Conservation (phyloP, 1,284 basidiomycete genomes). For the Papiliotrema laurentii region DNA sequence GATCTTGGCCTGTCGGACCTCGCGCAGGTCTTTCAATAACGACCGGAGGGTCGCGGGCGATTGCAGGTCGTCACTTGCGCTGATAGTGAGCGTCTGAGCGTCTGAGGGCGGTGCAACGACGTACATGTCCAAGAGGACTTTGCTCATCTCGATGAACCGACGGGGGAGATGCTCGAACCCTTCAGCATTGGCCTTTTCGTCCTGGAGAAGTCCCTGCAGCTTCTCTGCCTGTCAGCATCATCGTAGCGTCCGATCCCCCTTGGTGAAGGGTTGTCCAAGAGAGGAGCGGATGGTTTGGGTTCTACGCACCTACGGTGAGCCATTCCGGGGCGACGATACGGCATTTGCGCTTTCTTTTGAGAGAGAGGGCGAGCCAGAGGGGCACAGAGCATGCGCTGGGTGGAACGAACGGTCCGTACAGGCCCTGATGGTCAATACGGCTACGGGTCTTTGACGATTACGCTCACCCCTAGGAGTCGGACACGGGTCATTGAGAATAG, state of each 20-base stretch:
- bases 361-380: constrained; percentile 88
- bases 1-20: constrained; percentile 90
- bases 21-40: constrained; percentile 86
- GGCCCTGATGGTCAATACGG: constrained; percentile 55
- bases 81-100: constrained; percentile 38
- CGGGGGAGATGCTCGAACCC: constrained; percentile 74
- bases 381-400: constrained; percentile 78
- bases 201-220: constrained; percentile 64
- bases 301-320: constrained; percentile 70
- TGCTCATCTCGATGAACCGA: constrained; percentile 81
- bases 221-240: constrained; percentile 55
- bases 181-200: constrained; percentile 63
- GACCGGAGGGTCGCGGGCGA: constrained; percentile 75
- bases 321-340: constrained; percentile 84
- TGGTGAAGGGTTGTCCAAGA: background rate
- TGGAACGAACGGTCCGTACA: constrained; percentile 88
- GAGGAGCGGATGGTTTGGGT: background rate
- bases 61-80: constrained; percentile 83
- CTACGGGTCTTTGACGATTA: background rate
- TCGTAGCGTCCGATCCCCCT: background rate
- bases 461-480: constrained; percentile 73
- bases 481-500: constrained; percentile 81
- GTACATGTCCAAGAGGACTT: constrained; percentile 83
- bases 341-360: constrained; percentile 92
- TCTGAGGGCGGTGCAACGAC: constrained; percentile 32